Conservation (phyloP, 2,329 filamentous ascomycete species). For the Pseudogymnoascus sp. region DNA sequence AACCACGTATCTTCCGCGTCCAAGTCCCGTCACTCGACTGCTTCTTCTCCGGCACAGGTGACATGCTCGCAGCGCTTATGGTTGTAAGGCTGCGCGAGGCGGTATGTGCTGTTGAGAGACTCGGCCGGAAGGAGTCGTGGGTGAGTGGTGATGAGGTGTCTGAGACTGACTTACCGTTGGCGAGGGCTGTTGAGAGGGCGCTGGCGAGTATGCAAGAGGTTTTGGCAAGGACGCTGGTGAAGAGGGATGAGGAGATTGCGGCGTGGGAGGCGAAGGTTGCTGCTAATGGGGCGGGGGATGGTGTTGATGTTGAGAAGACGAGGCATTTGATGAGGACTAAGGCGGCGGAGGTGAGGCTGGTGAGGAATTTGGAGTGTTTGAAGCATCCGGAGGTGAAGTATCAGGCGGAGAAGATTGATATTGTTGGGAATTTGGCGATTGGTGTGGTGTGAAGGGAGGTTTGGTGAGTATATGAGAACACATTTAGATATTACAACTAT, state of each 20-base stretch:
- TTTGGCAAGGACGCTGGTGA: constrained; percentile 59
- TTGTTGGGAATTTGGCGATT: constrained; percentile 3
- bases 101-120: constrained; percentile 43
- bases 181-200: constrained; percentile 77
- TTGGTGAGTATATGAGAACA: too few species aligned
- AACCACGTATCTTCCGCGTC: constrained; percentile 80
- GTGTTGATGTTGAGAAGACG: constrained; percentile 35
- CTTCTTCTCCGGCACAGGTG: constrained; percentile 93
- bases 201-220: constrained; percentile 89
- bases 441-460: background rate
- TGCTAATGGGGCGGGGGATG: constrained; percentile 35
- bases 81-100: constrained; percentile 84
- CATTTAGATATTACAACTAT: background rate
- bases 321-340: constrained; percentile 67
- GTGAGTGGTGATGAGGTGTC: constrained; percentile 65
- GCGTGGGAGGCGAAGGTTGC: constrained; percentile 37
- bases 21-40: constrained; percentile 81
- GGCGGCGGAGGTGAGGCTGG: constrained; percentile 81
- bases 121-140: constrained; percentile 62
- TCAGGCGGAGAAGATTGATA: constrained; percentile 45
- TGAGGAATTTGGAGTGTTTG: constrained; percentile 66
- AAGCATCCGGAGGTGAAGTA: constrained; percentile 60
- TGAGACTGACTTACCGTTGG: constrained; percentile 70
- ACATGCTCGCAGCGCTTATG: constrained; percentile 95
- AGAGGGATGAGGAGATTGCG: constrained; percentile 60